Evolutionary conservation across 1,284 basidiomycete genomes (phyloP).

Genomic region (Trametes sp.): DNA sequence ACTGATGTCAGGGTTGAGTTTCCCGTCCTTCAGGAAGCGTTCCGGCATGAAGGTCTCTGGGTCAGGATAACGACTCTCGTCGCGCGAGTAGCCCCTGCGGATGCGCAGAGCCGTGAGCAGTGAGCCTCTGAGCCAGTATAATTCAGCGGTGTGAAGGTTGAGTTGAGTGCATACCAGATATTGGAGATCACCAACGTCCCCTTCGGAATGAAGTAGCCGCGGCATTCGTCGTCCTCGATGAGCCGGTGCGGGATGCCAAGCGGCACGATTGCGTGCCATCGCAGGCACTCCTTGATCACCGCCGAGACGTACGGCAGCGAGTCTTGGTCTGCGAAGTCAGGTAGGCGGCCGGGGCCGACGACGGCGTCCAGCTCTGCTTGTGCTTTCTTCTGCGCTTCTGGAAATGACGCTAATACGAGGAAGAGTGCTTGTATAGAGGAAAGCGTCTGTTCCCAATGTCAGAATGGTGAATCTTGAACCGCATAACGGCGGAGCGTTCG

Average conservation of each 20-base stretch:
- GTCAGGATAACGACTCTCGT: slow-evolving; percentile 5
- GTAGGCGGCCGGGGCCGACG: slow-evolving; percentile 38
- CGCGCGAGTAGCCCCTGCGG: slow-evolving; percentile 10
- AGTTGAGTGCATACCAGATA: slow-evolving; percentile 9
- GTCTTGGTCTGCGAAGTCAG: slow-evolving; percentile 38
- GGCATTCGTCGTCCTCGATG: slow-evolving; percentile 21
- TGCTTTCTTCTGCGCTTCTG: slow-evolving; percentile 39
- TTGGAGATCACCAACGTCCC: slow-evolving; percentile 14
- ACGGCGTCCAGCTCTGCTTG: slow-evolving; percentile 43
- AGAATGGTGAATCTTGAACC: not conserved
- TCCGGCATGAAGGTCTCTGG: slow-evolving; percentile 11
- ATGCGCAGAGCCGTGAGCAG: not conserved
- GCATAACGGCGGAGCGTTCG: too few relatives aligned
- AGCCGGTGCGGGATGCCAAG: slow-evolving; percentile 19
- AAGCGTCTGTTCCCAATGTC: slow-evolving; percentile 6
- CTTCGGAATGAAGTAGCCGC: slow-evolving; percentile 17
- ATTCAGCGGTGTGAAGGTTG: too few relatives aligned
- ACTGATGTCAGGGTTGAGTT: slow-evolving; percentile 5
- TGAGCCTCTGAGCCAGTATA: too few relatives aligned
- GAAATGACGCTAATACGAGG: slow-evolving; percentile 38
- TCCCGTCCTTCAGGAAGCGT: slow-evolving; percentile 13
- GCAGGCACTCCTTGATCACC: slow-evolving; percentile 42
- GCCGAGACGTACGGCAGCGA: slow-evolving; percentile 41
- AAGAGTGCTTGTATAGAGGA: slow-evolving; percentile 30
- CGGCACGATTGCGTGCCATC: slow-evolving; percentile 36